phyloP scores from a whole-genome alignment of 2,329 filamentous ascomycete species.

The Fusarium sp. region DNA sequence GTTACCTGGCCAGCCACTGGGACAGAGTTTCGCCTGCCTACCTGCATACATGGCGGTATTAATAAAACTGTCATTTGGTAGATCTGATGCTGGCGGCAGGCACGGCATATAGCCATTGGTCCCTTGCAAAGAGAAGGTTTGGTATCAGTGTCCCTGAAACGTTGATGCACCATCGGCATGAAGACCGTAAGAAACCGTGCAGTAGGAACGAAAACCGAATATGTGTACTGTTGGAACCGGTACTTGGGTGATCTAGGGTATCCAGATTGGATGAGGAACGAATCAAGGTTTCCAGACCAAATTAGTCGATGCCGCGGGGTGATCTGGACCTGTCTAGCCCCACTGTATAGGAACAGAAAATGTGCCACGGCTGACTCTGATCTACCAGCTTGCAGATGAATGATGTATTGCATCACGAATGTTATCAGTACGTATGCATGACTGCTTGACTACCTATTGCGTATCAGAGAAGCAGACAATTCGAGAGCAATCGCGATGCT shows the following conservation, averaged over 20 bases:
- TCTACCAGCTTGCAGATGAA: background rate
- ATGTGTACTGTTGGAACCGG: background rate
- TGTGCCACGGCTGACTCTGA: constrained; percentile 20
- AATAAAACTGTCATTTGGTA: background rate
- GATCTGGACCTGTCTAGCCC: constrained; percentile 34
- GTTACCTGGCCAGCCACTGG: background rate
- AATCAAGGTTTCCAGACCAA: constrained; percentile 24
- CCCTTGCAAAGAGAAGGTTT: background rate
- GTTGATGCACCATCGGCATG: background rate
- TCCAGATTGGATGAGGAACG: background rate
- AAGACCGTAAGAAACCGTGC: background rate
- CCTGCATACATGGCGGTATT: constrained; percentile 8
- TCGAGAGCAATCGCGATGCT: constrained; percentile 16
- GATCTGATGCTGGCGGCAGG: background rate
- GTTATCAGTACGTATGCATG: constrained; percentile 1
- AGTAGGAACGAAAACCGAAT: constrained; percentile 14
- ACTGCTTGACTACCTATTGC: constrained; percentile 13
- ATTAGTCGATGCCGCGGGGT: constrained; percentile 35
- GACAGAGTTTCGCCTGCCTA: background rate
- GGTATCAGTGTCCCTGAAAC: constrained; percentile 1
- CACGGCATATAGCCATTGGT: background rate
- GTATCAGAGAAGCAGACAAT: constrained; percentile 8
- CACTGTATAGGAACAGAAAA: constrained; percentile 2
- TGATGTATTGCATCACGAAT: background rate
- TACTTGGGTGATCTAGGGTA: constrained; percentile 15